These are phyloP conservation scores for Martiniozyma abietophila DNA, from an alignment of 805 yeast genomes.

Conservation along the genomic window DNA sequence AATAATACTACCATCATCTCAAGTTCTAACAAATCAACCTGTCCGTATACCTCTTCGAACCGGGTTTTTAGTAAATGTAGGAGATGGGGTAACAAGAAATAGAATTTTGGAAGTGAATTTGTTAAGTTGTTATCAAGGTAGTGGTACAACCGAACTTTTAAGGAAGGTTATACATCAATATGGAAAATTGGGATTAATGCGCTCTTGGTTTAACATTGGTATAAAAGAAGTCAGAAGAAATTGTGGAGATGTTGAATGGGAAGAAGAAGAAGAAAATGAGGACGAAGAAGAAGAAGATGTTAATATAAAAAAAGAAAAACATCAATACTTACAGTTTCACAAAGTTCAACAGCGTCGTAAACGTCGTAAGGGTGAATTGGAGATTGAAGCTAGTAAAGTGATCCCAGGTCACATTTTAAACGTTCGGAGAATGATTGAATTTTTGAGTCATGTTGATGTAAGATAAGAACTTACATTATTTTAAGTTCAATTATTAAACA, in stretches of 20 bases:
- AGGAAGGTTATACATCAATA: slow-evolving; percentile 50
- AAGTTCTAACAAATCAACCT: slow-evolving; percentile 63
- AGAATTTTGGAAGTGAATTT: slow-evolving; percentile 51
- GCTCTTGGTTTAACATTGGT: slow-evolving; percentile 12
- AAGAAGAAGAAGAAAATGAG: slow-evolving; percentile 15
- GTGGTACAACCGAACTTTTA: slow-evolving; percentile 47
- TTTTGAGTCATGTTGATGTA: slow-evolving; percentile 50
- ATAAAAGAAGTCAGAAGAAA: slow-evolving; percentile 9
- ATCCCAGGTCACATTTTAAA: slow-evolving; percentile 71
- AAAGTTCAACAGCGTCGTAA: slow-evolving; percentile 10
- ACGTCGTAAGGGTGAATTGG: neutral
- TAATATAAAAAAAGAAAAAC: slow-evolving; percentile 9
- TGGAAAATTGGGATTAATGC: slow-evolving; percentile 35
- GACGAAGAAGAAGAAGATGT: slow-evolving; percentile 5
- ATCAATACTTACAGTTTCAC: slow-evolving; percentile 13
- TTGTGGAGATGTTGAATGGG: slow-evolving; percentile 27
- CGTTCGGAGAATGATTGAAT: slow-evolving; percentile 51
- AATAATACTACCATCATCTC: slow-evolving; percentile 46
- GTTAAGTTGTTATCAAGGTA: slow-evolving; percentile 63
- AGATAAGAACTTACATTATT: slow-evolving; percentile 15
- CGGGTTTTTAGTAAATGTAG: slow-evolving; percentile 49
- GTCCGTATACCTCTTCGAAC: slow-evolving; percentile 61
- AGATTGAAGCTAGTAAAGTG: slow-evolving; percentile 24
- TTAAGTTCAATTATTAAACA: neutral
- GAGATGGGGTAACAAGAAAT: slow-evolving; percentile 13